phyloP scores from a whole-genome alignment of 352 stramenopile genomes.

The Phytophthora hybrid region DNA sequence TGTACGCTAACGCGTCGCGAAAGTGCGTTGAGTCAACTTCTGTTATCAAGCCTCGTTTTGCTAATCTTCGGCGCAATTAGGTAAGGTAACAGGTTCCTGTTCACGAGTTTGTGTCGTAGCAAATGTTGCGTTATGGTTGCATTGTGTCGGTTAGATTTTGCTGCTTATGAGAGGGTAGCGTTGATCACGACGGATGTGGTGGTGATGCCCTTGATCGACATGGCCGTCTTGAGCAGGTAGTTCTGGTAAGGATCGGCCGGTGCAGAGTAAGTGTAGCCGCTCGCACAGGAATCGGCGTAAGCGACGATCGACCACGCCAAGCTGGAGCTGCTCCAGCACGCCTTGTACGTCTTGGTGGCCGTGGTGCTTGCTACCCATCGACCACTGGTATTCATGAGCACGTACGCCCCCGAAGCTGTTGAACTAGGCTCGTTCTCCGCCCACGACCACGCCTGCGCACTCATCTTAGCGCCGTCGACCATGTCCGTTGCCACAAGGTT shows the following conservation, averaged over 20 bases:
- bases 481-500: conserved; percentile 59
- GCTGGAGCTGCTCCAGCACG: conserved; percentile 49
- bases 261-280: conserved; percentile 37
- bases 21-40: background rate
- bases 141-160: background rate
- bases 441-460: conserved; percentile 59
- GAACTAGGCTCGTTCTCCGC: conserved; percentile 51
- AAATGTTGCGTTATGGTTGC: background rate
- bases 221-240: conserved; percentile 46
- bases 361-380: conserved; percentile 44
- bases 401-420: conserved; percentile 32
- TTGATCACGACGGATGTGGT: conserved; percentile 55
- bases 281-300: conserved; percentile 34
- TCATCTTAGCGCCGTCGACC: conserved; percentile 58
- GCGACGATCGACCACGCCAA: conserved; percentile 49
- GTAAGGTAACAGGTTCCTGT: background rate
- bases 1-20: too few relatives aligned
- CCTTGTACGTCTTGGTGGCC: conserved; percentile 38
- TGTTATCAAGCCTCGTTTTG: background rate
- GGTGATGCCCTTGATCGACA: conserved; percentile 42
- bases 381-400: conserved; percentile 45
- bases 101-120: conserved; percentile 1
- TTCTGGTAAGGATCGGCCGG: conserved; percentile 64
- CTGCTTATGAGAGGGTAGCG: conserved; percentile 32
- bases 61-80: too few relatives aligned